Evolutionary conservation across 805 yeast genomes (phyloP), one percentile per base, ranked within the genome.

Genomic region (Candida chauliodis): DNA sequence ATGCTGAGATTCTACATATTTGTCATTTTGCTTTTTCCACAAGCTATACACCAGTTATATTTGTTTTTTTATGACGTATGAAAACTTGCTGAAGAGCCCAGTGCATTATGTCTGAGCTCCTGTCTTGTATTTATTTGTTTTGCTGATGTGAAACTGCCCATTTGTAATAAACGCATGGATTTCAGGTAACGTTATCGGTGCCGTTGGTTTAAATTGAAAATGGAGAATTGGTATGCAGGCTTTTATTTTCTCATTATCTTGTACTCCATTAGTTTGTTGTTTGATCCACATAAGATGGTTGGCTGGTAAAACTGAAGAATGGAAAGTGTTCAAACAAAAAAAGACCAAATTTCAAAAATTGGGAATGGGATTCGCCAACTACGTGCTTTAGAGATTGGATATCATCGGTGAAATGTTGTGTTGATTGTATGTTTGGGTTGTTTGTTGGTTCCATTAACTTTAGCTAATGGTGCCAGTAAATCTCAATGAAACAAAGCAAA

Each of bases 221-320:
- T 84, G 90, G 90, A 81, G 81, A 51, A 76, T 82, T 48, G 89
- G 82, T 27, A 82, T 84, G 75, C 84, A 84, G 84, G 88, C 89
- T 1, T 79, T 81, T 49, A 81, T 84, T 46, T 75, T 79, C 69
- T 90, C 90, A 24, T 62, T 81, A 26, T 53, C 78, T 4, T 65
- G 81, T 47, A 37, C 83, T n/a, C 91, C 90, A 15, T 57, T 84
- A 36, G 46, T 81, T 6, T 45, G 48, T 5, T 71, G 81, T 50
- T 61, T 79, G 49, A 13, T 69, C 3, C 81, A 80, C 56, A 79
- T 81, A 84, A 56, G 71, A 46, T 61, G 59, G 47, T 52, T 58
- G 41, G 89, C 86, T 9, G 50, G 69, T n/a, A 72, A 63, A 40
- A 71, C 76, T 13, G 70, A 66, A n/a, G 80, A 78, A 42, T 69